A percentile compares a stretch with the other conserved stretches of the same genome.
Conservation (phyloP, 2,329 filamentous ascomycete species). For the Penicillium oxalicum region DNA sequence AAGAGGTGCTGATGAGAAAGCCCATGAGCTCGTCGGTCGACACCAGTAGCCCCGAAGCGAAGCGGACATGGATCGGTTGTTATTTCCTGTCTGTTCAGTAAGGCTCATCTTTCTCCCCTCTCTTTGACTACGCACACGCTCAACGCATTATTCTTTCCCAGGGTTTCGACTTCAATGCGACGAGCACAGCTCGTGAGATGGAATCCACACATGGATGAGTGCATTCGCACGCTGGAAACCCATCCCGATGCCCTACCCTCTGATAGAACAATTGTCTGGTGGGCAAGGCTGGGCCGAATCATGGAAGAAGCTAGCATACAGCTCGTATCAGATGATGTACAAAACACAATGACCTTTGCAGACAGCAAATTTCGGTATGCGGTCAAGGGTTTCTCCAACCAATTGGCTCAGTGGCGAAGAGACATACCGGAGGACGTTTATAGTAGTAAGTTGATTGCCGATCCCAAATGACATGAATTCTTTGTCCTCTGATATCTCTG, state of each 20-base stretch:
- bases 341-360: conserved; percentile 47
- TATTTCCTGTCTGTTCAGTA: conserved; percentile 57
- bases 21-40: conserved; percentile 29
- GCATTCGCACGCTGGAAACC: conserved; percentile 51
- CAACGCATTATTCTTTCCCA: conserved; percentile 22
- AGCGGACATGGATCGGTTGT: conserved; percentile 55
- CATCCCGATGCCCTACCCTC: conserved; percentile 53
- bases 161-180: conserved; percentile 54
- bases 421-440: conserved; percentile 50
- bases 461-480: background rate
- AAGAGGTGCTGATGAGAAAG: conserved; percentile 37
- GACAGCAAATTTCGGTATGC: conserved; percentile 61
- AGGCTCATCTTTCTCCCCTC: conserved; percentile 13
- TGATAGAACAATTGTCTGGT: conserved; percentile 52
- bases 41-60: conserved; percentile 51
- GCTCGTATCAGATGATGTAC: conserved; percentile 62
- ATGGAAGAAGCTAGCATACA: conserved; percentile 63
- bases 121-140: background rate
- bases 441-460: conserved; percentile 46
- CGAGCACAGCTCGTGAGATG: conserved; percentile 55
- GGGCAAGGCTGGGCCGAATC: conserved; percentile 55
- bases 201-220: conserved; percentile 60
- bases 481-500: conserved; percentile 3
- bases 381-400: conserved; percentile 59
- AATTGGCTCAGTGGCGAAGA: conserved; percentile 55